A percentile compares a stretch with the other conserved stretches of the same genome.
These are phyloP conservation scores for Melastoma candidum DNA, from an alignment of 441 rosid genomes.

Conservation along the genomic window DNA sequence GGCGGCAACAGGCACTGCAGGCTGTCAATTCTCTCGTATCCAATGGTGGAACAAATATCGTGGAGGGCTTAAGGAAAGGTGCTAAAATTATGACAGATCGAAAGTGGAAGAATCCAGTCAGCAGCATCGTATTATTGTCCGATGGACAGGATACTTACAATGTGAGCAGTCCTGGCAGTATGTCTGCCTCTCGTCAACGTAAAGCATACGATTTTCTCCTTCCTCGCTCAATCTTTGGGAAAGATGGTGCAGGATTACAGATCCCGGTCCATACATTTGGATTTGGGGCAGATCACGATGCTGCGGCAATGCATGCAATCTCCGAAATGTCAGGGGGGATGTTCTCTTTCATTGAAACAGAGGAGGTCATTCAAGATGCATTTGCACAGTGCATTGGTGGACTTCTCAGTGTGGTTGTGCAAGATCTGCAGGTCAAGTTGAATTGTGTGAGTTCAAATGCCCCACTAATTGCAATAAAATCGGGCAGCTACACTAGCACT, in stretches of 20 bases:
- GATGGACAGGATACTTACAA: constrained; percentile 74
- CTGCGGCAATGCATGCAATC: constrained; percentile 59
- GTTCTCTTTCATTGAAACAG: constrained; percentile 68
- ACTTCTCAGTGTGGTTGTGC: constrained; percentile 63
- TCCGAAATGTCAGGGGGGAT: constrained; percentile 60
- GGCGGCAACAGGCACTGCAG: constrained; percentile 50
- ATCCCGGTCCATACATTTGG: constrained; percentile 70
- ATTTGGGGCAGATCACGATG: constrained; percentile 63
- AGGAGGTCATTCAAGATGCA: constrained; percentile 66
- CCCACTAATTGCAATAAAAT: constrained; percentile 38
- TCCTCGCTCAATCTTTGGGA: constrained; percentile 26
- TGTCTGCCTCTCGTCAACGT: constrained; percentile 12
- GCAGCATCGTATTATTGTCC: constrained; percentile 51
- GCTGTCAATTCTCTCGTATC: constrained; percentile 51
- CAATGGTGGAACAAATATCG: constrained; percentile 68
- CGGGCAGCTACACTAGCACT: constrained; percentile 46
- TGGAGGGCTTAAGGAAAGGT: constrained; percentile 59
- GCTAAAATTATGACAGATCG: constrained; percentile 50
- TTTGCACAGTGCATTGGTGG: constrained; percentile 84
- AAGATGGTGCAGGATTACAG: constrained; percentile 23
- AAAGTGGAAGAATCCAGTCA: constrained; percentile 49
- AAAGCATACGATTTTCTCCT: constrained; percentile 34
- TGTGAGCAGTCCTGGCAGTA: constrained; percentile 25
- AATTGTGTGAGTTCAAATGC: constrained; percentile 27
- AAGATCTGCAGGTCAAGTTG: constrained; percentile 41